Conservation (phyloP, 2,329 filamentous ascomycete species). For the Arthrobotrys conoides region DNA sequence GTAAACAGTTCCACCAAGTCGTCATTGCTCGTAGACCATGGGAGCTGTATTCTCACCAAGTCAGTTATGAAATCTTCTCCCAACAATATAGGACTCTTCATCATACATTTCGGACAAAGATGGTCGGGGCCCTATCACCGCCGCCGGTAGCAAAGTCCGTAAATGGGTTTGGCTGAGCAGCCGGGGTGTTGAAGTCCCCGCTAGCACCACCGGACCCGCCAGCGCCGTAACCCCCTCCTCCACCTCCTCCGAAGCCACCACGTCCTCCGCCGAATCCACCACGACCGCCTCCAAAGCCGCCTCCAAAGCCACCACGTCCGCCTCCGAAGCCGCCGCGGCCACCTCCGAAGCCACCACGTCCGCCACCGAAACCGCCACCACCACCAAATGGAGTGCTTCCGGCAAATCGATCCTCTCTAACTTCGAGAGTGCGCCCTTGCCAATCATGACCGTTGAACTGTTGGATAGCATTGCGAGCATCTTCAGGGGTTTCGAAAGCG, state of each 20-base stretch:
- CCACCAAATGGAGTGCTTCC: constrained; percentile 70
- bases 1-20: constrained; percentile 96
- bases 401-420: constrained; percentile 95
- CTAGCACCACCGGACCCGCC: constrained; percentile 67
- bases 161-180: constrained; percentile 83
- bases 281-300: constrained; percentile 65
- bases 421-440: constrained; percentile 93
- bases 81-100: constrained; percentile 54
- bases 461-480: constrained; percentile 94
- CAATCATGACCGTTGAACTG: constrained; percentile 99
- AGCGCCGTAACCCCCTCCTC: constrained; percentile 65
- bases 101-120: constrained; percentile 97
- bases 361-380: constrained; percentile 73
- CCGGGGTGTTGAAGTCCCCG: constrained; percentile 70
- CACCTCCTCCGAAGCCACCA: constrained; percentile 65
- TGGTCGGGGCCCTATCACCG: constrained; percentile 84
- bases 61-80: constrained; percentile 64
- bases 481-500: constrained; percentile 93
- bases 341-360: constrained; percentile 73
- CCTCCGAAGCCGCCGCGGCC: constrained; percentile 71
- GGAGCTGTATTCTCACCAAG: constrained; percentile 74
- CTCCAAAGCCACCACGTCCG: constrained; percentile 65
- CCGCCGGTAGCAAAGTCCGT: constrained; percentile 92
- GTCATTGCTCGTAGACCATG: constrained; percentile 99
- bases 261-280: constrained; percentile 64